These are phyloP conservation scores for Cicer arietinum DNA, from an alignment of 306 rosid genomes.

Conservation along the genomic window DNA sequence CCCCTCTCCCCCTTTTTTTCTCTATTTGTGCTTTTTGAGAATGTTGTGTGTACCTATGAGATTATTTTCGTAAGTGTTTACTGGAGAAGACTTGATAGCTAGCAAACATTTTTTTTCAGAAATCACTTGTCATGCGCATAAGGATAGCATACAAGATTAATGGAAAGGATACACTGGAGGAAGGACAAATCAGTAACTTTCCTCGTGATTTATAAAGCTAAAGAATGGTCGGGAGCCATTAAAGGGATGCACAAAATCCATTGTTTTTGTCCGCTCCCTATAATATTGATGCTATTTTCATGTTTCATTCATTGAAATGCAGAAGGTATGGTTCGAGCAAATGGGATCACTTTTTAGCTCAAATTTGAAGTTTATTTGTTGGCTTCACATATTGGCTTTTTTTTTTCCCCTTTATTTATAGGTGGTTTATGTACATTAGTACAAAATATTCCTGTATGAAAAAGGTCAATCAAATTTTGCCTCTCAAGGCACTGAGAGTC, in stretches of 20 bases:
- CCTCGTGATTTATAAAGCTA: conserved; percentile 77
- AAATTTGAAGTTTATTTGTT: conserved; percentile 50
- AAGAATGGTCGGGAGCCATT: conserved; percentile 44
- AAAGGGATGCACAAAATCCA: conserved; percentile 50
- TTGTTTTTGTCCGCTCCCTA: conserved; percentile 33
- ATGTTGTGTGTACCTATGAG: background rate
- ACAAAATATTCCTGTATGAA: conserved; percentile 59
- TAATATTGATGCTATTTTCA: conserved; percentile 47
- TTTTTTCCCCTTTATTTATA: conserved; percentile 2
- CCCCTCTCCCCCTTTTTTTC: background rate
- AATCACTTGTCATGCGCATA: conserved; percentile 91
- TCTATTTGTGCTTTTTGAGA: background rate
- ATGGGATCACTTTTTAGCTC: conserved; percentile 52
- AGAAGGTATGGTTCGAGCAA: conserved; percentile 51
- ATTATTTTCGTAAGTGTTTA: conserved; percentile 28
- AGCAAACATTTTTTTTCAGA: conserved; percentile 62
- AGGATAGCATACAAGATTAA: conserved; percentile 93
- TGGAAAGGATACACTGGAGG: conserved; percentile 85
- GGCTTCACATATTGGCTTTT: conserved; percentile 49
- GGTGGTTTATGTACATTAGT: conserved; percentile 73
- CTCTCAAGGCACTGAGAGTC: conserved; percentile 59
- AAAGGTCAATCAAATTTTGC: conserved; percentile 74
- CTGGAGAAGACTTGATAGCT: conserved; percentile 44
- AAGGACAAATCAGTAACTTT: conserved; percentile 85
- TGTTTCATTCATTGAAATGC: conserved; percentile 46